phyloP scores from a whole-genome alignment of 768 basidiomycete genomes.

The Candolleomyces aberdarensis region DNA sequence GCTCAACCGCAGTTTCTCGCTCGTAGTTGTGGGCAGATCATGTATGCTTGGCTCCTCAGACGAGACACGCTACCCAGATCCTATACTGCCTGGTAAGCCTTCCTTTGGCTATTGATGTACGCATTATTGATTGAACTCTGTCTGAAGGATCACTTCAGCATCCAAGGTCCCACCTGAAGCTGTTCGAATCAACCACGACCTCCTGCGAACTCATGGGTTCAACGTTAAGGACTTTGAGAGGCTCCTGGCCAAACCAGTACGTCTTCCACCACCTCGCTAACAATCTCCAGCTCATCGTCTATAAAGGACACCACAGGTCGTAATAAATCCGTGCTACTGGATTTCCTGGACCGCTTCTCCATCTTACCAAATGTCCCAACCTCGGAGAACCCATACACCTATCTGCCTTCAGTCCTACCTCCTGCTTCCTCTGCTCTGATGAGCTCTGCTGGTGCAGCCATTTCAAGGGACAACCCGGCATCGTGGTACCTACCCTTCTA shows the following conservation, averaged over 20 bases:
- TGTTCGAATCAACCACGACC: constrained; percentile 56
- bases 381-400: background rate
- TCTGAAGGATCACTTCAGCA: constrained; percentile 65
- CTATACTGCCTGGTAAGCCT: constrained; percentile 66
- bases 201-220: constrained; percentile 57
- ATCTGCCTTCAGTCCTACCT: constrained; percentile 28
- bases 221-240: constrained; percentile 55
- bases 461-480: constrained; percentile 10
- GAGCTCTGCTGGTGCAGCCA: background rate
- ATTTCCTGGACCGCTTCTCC: constrained; percentile 32
- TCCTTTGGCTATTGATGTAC: background rate
- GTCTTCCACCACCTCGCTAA: constrained; percentile 8
- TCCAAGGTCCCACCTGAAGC: constrained; percentile 58
- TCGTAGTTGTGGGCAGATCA: constrained; percentile 76
- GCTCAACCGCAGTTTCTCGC: background rate
- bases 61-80: constrained; percentile 83
- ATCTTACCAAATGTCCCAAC: background rate
- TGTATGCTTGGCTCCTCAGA: constrained; percentile 72
- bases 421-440: background rate
- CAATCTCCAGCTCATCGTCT: background rate
- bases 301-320: constrained; percentile 48
- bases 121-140: background rate
- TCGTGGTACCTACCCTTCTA: constrained; percentile 46
- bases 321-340: constrained; percentile 49
- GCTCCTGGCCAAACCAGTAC: constrained; percentile 47